Conservation (phyloP, 495 filamentous ascomycete genomes). For the Ramalina intermedia region DNA sequence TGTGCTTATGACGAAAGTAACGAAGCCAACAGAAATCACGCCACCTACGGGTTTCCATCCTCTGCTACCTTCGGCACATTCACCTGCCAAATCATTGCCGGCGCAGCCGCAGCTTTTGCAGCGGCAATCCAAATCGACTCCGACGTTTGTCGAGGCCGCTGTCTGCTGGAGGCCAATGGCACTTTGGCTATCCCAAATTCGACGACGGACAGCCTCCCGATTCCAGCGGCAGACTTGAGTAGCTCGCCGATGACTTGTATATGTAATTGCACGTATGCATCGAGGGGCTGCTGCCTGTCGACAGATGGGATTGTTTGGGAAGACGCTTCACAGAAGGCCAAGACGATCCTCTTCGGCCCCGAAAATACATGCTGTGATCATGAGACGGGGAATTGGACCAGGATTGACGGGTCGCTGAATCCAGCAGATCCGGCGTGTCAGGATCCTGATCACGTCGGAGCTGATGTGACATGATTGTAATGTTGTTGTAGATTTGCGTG, state of each 20-base stretch:
- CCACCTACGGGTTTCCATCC: not conserved
- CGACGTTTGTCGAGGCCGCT: not conserved
- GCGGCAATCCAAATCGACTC: not conserved
- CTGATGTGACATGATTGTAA: no score
- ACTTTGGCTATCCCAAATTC: not conserved
- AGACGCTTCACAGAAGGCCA: not conserved
- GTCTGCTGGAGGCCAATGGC: not conserved
- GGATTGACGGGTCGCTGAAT: not conserved
- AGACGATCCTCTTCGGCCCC: not conserved
- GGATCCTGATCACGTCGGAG: no score
- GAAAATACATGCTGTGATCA: not conserved
- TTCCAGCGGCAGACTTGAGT: not conserved
- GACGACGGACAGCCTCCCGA: not conserved
- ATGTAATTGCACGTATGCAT: conserved; percentile 2
- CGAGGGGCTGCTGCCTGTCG: not conserved
- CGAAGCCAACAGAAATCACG: not conserved
- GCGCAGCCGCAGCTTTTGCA: not conserved
- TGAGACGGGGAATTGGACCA: not conserved
- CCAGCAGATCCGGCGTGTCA: not conserved
- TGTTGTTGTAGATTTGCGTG: no score
- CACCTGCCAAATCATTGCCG: not conserved
- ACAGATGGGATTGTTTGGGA: not conserved
- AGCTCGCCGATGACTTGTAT: not conserved
- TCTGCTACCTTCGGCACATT: not conserved
- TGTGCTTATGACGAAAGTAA: not conserved